Conservation (phyloP, 2,329 filamentous ascomycete species). For the Passalora sequoiae region DNA sequence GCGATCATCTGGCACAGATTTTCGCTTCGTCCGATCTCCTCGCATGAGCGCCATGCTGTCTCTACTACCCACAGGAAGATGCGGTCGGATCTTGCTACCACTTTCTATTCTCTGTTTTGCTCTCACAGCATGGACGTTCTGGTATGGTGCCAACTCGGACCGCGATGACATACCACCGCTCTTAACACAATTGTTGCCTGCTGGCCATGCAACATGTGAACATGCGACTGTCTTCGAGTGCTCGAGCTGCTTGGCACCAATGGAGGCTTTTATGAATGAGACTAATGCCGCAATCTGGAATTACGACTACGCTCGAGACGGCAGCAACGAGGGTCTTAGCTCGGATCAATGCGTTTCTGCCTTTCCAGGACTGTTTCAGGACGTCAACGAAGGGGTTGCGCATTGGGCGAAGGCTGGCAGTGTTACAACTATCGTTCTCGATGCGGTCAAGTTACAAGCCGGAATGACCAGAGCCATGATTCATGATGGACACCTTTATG, state of each 20-base stretch:
- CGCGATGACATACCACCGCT: slow-evolving; percentile 19
- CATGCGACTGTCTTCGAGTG: slow-evolving; percentile 19
- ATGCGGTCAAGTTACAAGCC: slow-evolving; percentile 16
- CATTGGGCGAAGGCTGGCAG: slow-evolving; percentile 21
- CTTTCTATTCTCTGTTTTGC: slow-evolving; percentile 7
- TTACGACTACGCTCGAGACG: slow-evolving; percentile 16
- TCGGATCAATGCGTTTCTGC: slow-evolving; percentile 28
- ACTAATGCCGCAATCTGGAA: slow-evolving; percentile 13
- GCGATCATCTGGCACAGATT: no score
- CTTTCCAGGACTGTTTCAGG: slow-evolving; percentile 31
- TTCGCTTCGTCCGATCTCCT: no score
- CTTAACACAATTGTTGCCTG: slow-evolving; percentile 21
- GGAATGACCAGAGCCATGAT: slow-evolving; percentile 33
- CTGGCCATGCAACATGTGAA: slow-evolving; percentile 20
- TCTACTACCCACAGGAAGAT: slow-evolving; percentile 5
- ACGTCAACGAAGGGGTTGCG: slow-evolving; percentile 26
- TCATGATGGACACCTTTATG: slow-evolving; percentile 33
- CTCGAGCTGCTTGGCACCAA: slow-evolving; percentile 16
- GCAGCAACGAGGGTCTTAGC: slow-evolving; percentile 13
- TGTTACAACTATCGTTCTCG: slow-evolving; percentile 17
- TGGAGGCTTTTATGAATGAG: slow-evolving; percentile 9
- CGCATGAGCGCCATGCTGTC: not conserved
- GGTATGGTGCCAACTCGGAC: slow-evolving; percentile 23
- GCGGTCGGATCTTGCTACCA: slow-evolving; percentile 11
- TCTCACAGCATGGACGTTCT: slow-evolving; percentile 14